phyloP scores from a whole-genome alignment of 176 grass and related monocot species.

The Puya raimondii region DNA sequence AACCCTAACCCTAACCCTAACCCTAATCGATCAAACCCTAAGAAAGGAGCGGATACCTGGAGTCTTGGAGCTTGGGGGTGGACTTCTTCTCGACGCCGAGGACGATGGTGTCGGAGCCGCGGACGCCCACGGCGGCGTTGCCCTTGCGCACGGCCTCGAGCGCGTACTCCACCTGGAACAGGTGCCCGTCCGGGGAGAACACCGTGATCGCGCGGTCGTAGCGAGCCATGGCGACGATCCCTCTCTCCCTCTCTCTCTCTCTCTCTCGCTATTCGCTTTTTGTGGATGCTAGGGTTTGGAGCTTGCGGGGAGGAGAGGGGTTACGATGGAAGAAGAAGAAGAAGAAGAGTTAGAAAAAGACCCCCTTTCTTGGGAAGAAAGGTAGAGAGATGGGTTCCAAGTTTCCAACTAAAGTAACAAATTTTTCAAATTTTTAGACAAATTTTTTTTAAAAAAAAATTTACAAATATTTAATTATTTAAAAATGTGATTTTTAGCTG shows the following conservation, averaged over 20 bases:
- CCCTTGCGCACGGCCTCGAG: conserved; percentile 98
- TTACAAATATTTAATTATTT: too few species aligned
- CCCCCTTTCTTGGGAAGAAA: not conserved
- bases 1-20: not conserved
- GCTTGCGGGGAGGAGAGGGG: not conserved
- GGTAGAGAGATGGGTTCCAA: not conserved
- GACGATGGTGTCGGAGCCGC: conserved; percentile 85
- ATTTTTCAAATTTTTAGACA: too few species aligned
- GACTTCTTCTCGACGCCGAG: conserved; percentile 99
- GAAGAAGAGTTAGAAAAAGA: not conserved
- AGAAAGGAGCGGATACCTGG: conserved; percentile 22
- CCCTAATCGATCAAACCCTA: not conserved
- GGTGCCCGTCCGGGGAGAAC: conserved; percentile 97
- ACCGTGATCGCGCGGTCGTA: conserved; percentile 99
- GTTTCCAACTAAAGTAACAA: too few species aligned
- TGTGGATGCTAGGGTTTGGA: not conserved
- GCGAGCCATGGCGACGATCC: conserved; percentile 48
- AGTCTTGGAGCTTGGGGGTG: conserved; percentile 96
- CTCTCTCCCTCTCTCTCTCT: too few species aligned
- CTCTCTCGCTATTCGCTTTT: too few species aligned
- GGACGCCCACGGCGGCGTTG: conserved; percentile 96
- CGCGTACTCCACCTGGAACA: conserved; percentile 99
- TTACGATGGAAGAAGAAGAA: not conserved
- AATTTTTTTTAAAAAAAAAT: too few species aligned
- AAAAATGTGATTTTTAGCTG: too few species aligned